Conservation (phyloP, 306 rosid species). For the Quercus robur region DNA sequence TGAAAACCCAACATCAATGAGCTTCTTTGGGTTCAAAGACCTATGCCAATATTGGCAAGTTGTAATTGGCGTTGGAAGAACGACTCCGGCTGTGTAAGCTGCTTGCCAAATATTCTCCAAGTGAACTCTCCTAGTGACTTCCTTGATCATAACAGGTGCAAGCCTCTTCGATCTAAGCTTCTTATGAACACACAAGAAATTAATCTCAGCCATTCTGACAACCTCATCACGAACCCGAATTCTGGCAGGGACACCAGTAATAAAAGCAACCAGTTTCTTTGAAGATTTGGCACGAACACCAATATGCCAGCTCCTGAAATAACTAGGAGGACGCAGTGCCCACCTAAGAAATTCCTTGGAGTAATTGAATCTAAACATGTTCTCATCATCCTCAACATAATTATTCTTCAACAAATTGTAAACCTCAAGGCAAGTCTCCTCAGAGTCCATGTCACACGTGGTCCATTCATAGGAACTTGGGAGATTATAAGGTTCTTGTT, state of each 20-base stretch:
- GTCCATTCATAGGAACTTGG: conserved; percentile 61
- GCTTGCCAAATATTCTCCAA: conserved; percentile 86
- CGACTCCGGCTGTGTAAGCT: conserved; percentile 88
- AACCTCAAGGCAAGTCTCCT: conserved; percentile 54
- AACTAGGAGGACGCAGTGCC: conserved; percentile 74
- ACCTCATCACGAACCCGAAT: conserved; percentile 49
- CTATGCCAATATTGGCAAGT: conserved; percentile 88
- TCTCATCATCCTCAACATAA: conserved; percentile 80
- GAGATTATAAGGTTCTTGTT: conserved; percentile 78
- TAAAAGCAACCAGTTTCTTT: conserved; percentile 64
- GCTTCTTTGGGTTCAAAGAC: conserved; percentile 84
- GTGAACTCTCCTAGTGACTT: conserved; percentile 83
- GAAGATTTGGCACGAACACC: conserved; percentile 71
- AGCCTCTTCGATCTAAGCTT: conserved; percentile 78
- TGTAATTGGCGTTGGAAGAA: conserved; percentile 70
- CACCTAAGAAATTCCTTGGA: conserved; percentile 73
- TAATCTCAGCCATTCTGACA: conserved; percentile 84
- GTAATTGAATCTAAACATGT: conserved; percentile 73
- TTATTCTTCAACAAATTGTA: conserved; percentile 58
- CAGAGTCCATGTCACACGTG: conserved; percentile 49
- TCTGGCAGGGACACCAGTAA: conserved; percentile 84
- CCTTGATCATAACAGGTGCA: conserved; percentile 89
- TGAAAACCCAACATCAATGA: conserved; percentile 84
- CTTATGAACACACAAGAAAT: conserved; percentile 82
- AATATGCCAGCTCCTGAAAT: conserved; percentile 66